Conservation (phyloP, 2,329 filamentous ascomycete genomes). For the Biscogniauxia marginata region DNA sequence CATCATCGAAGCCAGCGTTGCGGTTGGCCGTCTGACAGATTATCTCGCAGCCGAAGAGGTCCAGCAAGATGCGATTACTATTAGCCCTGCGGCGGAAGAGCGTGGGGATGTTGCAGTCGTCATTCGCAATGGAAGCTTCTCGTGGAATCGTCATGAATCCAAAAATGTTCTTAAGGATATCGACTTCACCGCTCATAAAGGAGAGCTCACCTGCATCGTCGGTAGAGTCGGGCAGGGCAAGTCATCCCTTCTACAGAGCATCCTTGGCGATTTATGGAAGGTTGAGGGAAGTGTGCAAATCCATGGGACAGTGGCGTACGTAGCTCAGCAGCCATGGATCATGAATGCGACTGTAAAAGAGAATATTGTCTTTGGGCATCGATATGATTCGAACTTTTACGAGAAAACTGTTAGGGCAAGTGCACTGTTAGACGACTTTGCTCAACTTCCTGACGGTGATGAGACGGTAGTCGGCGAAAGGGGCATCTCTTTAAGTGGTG, state of each 20-base stretch:
- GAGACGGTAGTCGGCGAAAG: conserved; percentile 96
- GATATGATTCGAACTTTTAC: conserved; percentile 91
- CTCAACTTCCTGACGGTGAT: conserved; percentile 89
- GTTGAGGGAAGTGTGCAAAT: conserved; percentile 78
- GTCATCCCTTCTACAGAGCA: conserved; percentile 83
- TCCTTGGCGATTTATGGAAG: conserved; percentile 93
- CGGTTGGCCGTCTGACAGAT: conserved; percentile 78
- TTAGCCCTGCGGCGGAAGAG: conserved; percentile 68
- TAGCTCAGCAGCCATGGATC: conserved; percentile 91
- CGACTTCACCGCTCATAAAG: conserved; percentile 85
- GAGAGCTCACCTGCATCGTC: conserved; percentile 88
- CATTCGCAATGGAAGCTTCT: conserved; percentile 83
- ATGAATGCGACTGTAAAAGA: conserved; percentile 98
- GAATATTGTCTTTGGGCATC: conserved; percentile 95
- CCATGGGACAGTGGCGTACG: conserved; percentile 82
- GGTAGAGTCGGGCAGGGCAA: conserved; percentile 94
- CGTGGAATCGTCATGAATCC: conserved; percentile 84
- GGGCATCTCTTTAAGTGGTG: conserved; percentile 92
- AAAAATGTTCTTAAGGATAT: conserved; percentile 76
- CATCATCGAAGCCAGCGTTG: conserved; percentile 93
- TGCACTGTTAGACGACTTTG: conserved; percentile 86
- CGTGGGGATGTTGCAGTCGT: conserved; percentile 82
- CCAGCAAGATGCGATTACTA: conserved; percentile 75
- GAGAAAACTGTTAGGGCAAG: conserved; percentile 90
- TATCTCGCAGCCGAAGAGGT: conserved; percentile 89